Evolutionary conservation across 2,329 filamentous ascomycete genomes (phyloP).

Genomic region (Alternaria postmessia): DNA sequence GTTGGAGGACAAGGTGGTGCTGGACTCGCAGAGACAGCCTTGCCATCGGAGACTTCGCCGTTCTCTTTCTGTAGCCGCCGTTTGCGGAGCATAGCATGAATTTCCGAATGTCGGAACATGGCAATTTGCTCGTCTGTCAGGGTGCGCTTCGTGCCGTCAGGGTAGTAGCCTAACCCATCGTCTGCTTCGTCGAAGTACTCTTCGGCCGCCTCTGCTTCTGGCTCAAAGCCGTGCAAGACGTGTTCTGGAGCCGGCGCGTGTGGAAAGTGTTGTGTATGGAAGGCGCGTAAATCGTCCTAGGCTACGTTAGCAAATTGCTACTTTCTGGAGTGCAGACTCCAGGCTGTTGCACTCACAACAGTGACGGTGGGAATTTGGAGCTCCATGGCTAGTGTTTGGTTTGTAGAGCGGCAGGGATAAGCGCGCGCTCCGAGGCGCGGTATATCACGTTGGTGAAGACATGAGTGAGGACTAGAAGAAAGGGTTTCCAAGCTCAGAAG

Average conservation of each 20-base stretch:
- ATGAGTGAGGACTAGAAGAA: constrained; percentile 20
- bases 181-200: constrained; percentile 57
- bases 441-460: constrained; percentile 21
- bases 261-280: constrained; percentile 56
- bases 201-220: constrained; percentile 39
- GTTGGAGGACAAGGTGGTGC: neutral
- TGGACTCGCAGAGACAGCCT: neutral
- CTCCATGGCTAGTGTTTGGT: constrained; percentile 21
- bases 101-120: constrained; percentile 89
- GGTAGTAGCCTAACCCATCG: constrained; percentile 81
- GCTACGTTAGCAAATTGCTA: constrained; percentile 20
- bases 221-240: constrained; percentile 40
- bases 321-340: neutral
- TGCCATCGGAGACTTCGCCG: constrained; percentile 24
- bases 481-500: constrained; percentile 14
- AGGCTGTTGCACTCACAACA: constrained; percentile 30
- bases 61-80: constrained; percentile 36
- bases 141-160: constrained; percentile 85
- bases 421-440: constrained; percentile 27
- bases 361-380: constrained; percentile 44
- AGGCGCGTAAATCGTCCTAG: constrained; percentile 55
- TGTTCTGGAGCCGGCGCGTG: constrained; percentile 45
- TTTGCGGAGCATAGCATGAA: constrained; percentile 69
- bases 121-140: constrained; percentile 90
- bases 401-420: neutral